Conservation (phyloP, 163 green algal species). For the Scenedesmus sp. region DNA sequence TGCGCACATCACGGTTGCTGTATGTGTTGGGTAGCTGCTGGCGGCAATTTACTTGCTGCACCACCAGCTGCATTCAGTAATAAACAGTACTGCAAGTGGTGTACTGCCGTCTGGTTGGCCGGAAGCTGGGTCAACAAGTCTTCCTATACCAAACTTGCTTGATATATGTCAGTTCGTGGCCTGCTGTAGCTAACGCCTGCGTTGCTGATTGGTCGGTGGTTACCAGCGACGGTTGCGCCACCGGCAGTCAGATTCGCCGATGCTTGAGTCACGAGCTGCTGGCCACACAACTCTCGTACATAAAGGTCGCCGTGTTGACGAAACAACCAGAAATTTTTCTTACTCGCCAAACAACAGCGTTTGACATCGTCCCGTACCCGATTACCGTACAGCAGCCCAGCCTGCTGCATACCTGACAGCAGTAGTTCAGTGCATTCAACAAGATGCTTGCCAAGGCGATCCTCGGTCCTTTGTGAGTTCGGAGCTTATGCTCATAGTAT, state of each 20-base stretch:
- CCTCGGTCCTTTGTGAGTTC: slow-evolving; percentile 3
- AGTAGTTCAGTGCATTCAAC: background rate
- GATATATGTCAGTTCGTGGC: background rate
- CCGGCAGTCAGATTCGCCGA: background rate
- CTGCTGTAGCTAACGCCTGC: background rate
- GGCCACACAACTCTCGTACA: background rate
- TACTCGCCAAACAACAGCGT: too few relatives aligned
- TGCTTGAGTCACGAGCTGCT: background rate
- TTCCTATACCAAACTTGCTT: too few relatives aligned
- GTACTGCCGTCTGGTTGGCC: too few relatives aligned
- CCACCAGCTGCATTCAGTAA: background rate
- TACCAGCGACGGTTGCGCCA: background rate
- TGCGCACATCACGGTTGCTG: background rate
- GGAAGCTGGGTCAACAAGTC: too few relatives aligned
- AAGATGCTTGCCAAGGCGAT: slow-evolving; percentile 10
- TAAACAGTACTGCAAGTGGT: background rate
- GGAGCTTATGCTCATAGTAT: background rate
- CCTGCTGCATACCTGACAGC: background rate
- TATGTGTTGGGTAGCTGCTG: background rate
- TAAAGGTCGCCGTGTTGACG: background rate
- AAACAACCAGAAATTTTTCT: too few relatives aligned
- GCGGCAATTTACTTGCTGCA: background rate
- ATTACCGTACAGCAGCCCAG: background rate
- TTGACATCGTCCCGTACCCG: too few relatives aligned
- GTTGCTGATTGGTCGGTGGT: background rate